These are phyloP conservation scores for Claviceps arundinis DNA, from an alignment of 2,329 filamentous ascomycete genomes.

Conservation along the genomic window DNA sequence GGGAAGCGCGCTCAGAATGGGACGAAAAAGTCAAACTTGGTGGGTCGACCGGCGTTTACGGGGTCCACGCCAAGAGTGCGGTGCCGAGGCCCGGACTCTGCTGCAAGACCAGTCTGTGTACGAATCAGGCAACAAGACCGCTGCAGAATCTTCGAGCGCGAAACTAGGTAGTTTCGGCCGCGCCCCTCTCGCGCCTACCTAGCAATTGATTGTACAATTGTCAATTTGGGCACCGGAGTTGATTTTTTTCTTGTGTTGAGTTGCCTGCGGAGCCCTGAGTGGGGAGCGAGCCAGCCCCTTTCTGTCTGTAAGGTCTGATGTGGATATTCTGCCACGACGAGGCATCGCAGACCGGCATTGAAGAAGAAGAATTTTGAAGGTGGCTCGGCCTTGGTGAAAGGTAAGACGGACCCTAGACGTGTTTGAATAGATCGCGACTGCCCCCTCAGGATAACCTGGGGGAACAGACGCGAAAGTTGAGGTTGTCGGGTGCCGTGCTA, in stretches of 20 bases:
- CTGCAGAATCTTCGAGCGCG: background rate
- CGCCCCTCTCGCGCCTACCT: too few species aligned
- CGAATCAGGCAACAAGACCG: background rate
- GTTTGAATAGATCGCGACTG: background rate
- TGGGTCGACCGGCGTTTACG: background rate
- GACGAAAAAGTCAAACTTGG: background rate
- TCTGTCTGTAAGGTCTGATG: background rate
- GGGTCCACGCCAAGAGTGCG: background rate
- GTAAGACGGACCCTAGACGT: background rate
- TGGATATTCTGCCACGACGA: background rate
- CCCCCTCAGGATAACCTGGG: background rate
- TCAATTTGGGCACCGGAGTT: too few species aligned
- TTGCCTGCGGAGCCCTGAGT: too few species aligned
- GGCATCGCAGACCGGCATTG: background rate
- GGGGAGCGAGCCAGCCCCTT: too few species aligned
- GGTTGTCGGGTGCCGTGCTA: too few species aligned
- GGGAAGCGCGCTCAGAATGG: background rate
- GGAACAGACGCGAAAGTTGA: background rate
- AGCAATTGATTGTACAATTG: too few species aligned
- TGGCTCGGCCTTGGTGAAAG: background rate
- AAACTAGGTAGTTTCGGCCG: background rate
- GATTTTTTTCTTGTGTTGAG: too few species aligned
- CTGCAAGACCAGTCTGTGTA: background rate
- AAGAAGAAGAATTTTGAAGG: background rate
- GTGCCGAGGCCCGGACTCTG: constrained; percentile 4